These are phyloP conservation scores for Talaromyces sp. DNA, from an alignment of 2,329 filamentous ascomycete genomes.

Conservation along the genomic window DNA sequence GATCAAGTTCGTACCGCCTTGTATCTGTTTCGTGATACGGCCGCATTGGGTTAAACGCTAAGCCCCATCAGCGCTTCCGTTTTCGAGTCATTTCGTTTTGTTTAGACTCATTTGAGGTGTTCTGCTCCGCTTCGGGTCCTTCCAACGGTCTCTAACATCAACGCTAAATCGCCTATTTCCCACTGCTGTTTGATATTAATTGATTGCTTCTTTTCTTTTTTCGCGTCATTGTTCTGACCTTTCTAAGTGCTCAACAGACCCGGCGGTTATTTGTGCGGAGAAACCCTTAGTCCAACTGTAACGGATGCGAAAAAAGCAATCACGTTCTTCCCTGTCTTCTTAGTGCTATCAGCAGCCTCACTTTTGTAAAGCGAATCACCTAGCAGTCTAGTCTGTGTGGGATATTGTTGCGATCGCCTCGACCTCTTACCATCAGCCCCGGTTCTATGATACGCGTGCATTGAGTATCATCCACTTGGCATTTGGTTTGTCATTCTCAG, in stretches of 20 bases:
- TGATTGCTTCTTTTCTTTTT: constrained; percentile 18
- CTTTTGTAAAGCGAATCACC: constrained; percentile 11
- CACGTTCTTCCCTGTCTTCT: constrained; percentile 12
- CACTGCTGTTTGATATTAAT: constrained; percentile 5
- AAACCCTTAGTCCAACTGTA: constrained; percentile 8
- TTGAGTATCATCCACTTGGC: neutral
- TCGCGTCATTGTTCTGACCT: constrained; percentile 6
- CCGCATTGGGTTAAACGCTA: constrained; percentile 12
- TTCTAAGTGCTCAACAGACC: neutral
- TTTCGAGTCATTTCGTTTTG: constrained; percentile 8
- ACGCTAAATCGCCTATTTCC: neutral
- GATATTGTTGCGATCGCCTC: neutral
- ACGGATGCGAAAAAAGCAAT: constrained; percentile 9
- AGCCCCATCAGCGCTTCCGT: constrained; percentile 8
- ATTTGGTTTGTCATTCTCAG: neutral
- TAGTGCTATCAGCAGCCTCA: constrained; percentile 20
- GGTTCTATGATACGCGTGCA: constrained; percentile 6
- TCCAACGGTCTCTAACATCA: neutral
- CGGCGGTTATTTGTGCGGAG: constrained; percentile 7
- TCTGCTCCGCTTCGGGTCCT: constrained; percentile 8
- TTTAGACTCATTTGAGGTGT: constrained; percentile 1
- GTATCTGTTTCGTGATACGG: neutral
- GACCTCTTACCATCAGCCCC: neutral
- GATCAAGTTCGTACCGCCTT: constrained; percentile 6
- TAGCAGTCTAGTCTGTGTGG: neutral